phyloP scores from a whole-genome alignment of 345 rosid species.

The Populus pruinosa region DNA sequence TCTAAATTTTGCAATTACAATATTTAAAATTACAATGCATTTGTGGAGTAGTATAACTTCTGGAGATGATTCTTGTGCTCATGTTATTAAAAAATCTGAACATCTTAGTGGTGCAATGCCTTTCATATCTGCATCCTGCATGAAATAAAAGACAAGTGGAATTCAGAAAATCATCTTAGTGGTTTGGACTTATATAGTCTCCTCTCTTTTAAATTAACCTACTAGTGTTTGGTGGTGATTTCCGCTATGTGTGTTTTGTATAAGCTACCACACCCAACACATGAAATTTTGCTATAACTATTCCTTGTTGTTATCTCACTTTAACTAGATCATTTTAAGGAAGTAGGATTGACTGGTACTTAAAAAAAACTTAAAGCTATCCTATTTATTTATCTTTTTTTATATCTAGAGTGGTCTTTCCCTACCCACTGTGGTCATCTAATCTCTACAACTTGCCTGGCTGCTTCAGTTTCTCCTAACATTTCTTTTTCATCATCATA shows the following conservation, averaged over 20 bases:
- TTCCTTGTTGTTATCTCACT: neutral
- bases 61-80: neutral
- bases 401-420: neutral
- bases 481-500: slow-evolving; percentile 22
- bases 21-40: neutral
- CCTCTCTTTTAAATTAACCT: neutral
- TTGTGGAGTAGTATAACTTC: neutral
- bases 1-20: neutral
- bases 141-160: neutral
- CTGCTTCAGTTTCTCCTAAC: neutral
- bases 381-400: neutral
- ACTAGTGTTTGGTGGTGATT: neutral
- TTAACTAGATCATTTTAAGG: neutral
- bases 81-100: neutral
- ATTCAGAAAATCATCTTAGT: neutral
- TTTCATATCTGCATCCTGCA: neutral
- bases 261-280: neutral
- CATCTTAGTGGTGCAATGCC: neutral
- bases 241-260: no score
- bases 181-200: neutral
- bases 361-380: neutral
- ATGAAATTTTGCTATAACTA: neutral
- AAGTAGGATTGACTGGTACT: neutral
- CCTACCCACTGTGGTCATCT: neutral
- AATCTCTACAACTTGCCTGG: neutral